Conservation (phyloP, 2,329 filamentous ascomycete genomes). For the Aspergillus transmontanensis region DNA sequence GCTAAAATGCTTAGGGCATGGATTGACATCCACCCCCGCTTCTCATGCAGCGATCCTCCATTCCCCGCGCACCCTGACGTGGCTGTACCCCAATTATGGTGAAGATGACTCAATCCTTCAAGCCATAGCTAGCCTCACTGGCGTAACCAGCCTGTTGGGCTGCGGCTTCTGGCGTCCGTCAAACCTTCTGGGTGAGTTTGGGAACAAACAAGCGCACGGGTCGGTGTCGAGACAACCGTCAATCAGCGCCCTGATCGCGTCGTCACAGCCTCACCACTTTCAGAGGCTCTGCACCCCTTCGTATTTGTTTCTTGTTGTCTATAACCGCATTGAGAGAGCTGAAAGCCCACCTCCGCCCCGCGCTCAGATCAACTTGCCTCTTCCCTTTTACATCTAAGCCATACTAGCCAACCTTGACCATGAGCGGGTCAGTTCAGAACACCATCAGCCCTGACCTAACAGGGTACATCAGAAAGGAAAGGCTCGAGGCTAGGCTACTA, state of each 20-base stretch:
- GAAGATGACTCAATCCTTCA: neutral
- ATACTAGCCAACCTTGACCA: neutral
- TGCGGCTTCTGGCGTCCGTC: neutral
- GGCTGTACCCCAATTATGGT: neutral
- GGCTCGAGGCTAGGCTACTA: slow-evolving; percentile 10
- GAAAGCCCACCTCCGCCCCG: neutral
- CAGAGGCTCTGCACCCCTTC: neutral
- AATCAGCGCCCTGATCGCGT: neutral
- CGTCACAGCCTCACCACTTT: neutral
- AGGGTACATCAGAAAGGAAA: slow-evolving; percentile 15
- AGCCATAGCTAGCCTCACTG: neutral
- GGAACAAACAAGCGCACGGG: neutral
- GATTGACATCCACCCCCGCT: neutral
- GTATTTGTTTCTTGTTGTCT: neutral
- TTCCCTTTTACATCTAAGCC: neutral
- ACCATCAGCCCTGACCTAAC: slow-evolving; percentile 5
- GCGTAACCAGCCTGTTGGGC: neutral
- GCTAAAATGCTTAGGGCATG: neutral
- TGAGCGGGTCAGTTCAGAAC: slow-evolving; percentile 6
- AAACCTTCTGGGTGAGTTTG: neutral
- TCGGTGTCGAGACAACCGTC: neutral
- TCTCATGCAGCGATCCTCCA: neutral
- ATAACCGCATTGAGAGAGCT: neutral
- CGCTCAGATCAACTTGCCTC: neutral
- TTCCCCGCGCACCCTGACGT: neutral